Evolutionary conservation across 2,329 filamentous ascomycete species (phyloP).

Genomic region (Botrytis sinoallii): DNA sequence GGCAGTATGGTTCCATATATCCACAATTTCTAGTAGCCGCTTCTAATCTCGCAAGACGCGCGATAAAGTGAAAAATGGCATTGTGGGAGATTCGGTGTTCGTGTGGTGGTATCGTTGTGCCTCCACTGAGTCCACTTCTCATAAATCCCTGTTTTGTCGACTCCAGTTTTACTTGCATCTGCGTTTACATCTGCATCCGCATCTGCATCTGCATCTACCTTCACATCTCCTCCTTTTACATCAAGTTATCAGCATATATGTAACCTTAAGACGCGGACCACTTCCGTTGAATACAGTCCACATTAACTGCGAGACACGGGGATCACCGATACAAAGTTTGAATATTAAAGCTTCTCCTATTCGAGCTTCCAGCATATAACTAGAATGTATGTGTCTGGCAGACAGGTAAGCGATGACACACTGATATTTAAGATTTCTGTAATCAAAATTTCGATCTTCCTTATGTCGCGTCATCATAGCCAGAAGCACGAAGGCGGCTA

Average conservation of each 20-base stretch:
- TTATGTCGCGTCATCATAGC: neutral
- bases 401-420: neutral
- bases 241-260: neutral
- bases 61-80: conserved; percentile 3
- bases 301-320: neutral
- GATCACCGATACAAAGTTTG: neutral
- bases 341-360: neutral
- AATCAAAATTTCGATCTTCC: conserved; percentile 1
- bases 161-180: neutral
- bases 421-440: neutral
- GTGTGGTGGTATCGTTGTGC: neutral
- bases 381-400: neutral
- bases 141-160: neutral
- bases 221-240: neutral
- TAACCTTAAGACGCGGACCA: neutral
- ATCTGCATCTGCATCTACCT: neutral
- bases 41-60: conserved; percentile 9
- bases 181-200: neutral
- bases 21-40: conserved; percentile 3
- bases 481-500: neutral
- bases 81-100: neutral
- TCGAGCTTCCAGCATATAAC: neutral
- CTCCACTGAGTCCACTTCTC: conserved; percentile 2
- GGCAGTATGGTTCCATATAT: neutral
- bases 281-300: neutral